Conservation (phyloP, 1,139 yeast species). For the Diutina sp. region DNA sequence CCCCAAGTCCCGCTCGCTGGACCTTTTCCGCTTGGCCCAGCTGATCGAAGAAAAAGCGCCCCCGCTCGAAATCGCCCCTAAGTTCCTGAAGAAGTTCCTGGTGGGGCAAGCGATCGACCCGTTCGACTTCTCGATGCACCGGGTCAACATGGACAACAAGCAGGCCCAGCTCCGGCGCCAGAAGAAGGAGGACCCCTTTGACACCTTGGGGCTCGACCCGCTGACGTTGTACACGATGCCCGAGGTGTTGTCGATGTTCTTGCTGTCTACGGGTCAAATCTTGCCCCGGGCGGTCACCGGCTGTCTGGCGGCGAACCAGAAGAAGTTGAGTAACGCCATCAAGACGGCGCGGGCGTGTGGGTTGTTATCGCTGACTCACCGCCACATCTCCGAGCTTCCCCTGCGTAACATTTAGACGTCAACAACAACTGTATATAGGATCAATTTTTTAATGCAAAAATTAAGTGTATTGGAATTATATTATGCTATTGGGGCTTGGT, state of each 20-base stretch:
- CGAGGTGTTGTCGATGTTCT: constrained; percentile 42
- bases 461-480: background rate
- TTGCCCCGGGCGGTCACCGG: constrained; percentile 59
- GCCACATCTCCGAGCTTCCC: background rate
- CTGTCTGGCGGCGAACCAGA: constrained; percentile 47
- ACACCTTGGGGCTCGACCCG: constrained; percentile 48
- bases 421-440: background rate
- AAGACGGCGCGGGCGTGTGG: constrained; percentile 63
- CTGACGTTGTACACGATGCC: constrained; percentile 56
- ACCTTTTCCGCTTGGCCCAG: background rate
- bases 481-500: background rate
- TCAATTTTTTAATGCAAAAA: background rate
- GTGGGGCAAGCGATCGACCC: constrained; percentile 50
- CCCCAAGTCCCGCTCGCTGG: background rate
- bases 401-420: background rate
- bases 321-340: constrained; percentile 50
- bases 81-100: constrained; percentile 27
- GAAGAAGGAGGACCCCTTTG: constrained; percentile 28
- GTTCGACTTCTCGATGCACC: constrained; percentile 56
- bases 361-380: background rate
- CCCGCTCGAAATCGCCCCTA: constrained; percentile 15
- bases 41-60: constrained; percentile 12
- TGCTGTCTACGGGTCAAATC: constrained; percentile 55
- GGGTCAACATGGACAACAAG: constrained; percentile 23
- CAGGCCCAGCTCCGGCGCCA: constrained; percentile 5